These are phyloP conservation scores for Orbilia quercus DNA, from an alignment of 2,329 filamentous ascomycete species.

Conservation along the genomic window DNA sequence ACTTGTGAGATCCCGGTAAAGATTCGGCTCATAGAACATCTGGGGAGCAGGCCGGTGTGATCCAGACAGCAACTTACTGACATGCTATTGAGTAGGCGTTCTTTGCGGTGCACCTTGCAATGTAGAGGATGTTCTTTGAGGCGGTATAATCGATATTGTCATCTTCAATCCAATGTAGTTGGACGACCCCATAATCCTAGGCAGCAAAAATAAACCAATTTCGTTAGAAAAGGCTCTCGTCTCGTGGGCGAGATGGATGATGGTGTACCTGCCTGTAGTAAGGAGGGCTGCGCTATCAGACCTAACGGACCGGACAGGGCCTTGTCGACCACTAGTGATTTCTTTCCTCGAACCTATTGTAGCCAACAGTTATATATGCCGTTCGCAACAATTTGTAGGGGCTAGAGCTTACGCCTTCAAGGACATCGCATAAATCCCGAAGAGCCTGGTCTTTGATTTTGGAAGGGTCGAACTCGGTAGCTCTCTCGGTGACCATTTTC, in stretches of 20 bases:
- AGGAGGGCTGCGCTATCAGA: conserved; percentile 89
- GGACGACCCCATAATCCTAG: conserved; percentile 97
- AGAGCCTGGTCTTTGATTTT: conserved; percentile 83
- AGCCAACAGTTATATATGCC: conserved; percentile 7
- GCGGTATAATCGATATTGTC: conserved; percentile 86
- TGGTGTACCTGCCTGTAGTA: conserved; percentile 58
- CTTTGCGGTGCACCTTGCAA: conserved; percentile 84
- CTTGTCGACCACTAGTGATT: conserved; percentile 94
- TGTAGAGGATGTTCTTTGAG: conserved; percentile 93
- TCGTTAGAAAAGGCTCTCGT: conserved; percentile 15
- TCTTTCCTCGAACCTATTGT: conserved; percentile 91
- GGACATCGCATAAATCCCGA: conserved; percentile 86
- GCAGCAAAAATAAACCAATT: conserved; percentile 63
- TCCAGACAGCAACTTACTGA: conserved; percentile 66
- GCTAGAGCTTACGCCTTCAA: conserved; percentile 84
- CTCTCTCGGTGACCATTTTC: conserved; percentile 45
- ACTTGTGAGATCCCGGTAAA: conserved; percentile 65
- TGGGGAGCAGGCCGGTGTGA: conserved; percentile 28
- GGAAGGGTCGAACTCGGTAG: conserved; percentile 72
- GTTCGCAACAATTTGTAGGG: conserved; percentile 58
- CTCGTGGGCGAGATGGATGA: conserved; percentile 1
- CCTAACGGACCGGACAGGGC: conserved; percentile 89
- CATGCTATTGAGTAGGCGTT: conserved; percentile 88
- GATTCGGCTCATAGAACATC: neutral
- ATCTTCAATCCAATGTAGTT: conserved; percentile 96